These are phyloP conservation scores for Clavulina sp. DNA, from an alignment of 768 basidiomycete genomes.

Conservation along the genomic window DNA sequence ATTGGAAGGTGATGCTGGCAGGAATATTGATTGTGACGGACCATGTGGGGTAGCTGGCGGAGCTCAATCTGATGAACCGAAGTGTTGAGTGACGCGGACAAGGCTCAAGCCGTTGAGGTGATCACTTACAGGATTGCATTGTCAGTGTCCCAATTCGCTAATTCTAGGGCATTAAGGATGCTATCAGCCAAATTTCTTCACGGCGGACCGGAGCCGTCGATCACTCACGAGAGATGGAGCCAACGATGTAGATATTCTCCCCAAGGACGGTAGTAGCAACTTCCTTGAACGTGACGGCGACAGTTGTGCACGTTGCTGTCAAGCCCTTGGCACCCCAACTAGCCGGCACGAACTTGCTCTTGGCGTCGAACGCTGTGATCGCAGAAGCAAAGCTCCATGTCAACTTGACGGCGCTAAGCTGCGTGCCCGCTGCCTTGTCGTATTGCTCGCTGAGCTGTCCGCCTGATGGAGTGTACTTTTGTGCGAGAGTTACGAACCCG, in stretches of 20 bases:
- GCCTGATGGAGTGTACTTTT: constrained; percentile 41
- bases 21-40: constrained; percentile 18
- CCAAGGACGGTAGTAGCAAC: constrained; percentile 41
- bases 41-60: constrained; percentile 49
- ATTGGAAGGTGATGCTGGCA: constrained; percentile 8
- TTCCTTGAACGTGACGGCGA: constrained; percentile 46
- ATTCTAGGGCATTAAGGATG: too few species aligned
- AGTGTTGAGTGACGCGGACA: too few species aligned
- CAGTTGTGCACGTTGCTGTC: constrained; percentile 20
- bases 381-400: constrained; percentile 66
- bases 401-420: constrained; percentile 43
- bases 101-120: too few species aligned
- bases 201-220: too few species aligned
- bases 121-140: constrained; percentile 35
- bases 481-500: constrained; percentile 23
- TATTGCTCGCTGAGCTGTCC: constrained; percentile 50
- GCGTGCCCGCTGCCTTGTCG: constrained; percentile 30
- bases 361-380: constrained; percentile 24
- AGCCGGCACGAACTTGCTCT: constrained; percentile 16
- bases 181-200: too few species aligned
- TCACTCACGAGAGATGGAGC: too few species aligned
- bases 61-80: too few species aligned
- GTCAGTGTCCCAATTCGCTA: constrained; percentile 44
- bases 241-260: constrained; percentile 53
- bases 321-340: constrained; percentile 54